Evolutionary conservation across 495 filamentous ascomycete species (phyloP).

Genomic region (Talaromyces liani): DNA sequence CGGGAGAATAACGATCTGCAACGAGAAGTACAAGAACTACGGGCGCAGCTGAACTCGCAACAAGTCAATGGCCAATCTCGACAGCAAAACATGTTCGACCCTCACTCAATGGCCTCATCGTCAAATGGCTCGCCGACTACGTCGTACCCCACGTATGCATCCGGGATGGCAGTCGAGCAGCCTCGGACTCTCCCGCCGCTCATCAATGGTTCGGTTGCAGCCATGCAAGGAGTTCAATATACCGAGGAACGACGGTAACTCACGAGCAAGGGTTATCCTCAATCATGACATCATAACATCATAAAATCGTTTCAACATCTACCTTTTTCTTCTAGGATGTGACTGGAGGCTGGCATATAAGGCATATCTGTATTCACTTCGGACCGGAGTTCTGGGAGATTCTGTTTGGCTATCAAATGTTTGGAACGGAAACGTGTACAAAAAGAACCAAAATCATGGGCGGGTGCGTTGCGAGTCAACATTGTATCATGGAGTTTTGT

Average conservation of each 20-base stretch:
- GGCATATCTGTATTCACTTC: background rate
- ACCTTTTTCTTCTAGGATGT: background rate
- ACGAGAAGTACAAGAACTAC: slow-evolving; percentile 42
- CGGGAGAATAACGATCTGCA: slow-evolving; percentile 46
- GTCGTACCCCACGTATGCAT: slow-evolving; percentile 26
- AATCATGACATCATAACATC: background rate
- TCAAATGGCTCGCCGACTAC: slow-evolving; percentile 29
- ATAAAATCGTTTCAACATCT: background rate
- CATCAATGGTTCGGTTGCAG: slow-evolving; percentile 41
- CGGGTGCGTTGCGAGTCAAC: background rate
- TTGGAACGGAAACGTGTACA: slow-evolving; percentile 15
- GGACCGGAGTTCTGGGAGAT: background rate
- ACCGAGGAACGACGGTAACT: slow-evolving; percentile 33
- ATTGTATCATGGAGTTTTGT: slow-evolving; percentile 4
- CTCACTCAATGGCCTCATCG: slow-evolving; percentile 25
- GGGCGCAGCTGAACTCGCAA: slow-evolving; percentile 33
- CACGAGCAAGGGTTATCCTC: background rate
- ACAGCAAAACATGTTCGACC: slow-evolving; percentile 32
- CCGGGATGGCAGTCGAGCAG: slow-evolving; percentile 33
- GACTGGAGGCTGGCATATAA: background rate
- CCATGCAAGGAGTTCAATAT: slow-evolving; percentile 54
- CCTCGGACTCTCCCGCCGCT: slow-evolving; percentile 46
- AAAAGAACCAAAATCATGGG: slow-evolving; percentile 16
- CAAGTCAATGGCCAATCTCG: slow-evolving; percentile 19
- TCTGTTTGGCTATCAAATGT: background rate